Evolutionary conservation across 768 basidiomycete genomes (phyloP), one percentile per base, ranked within the genome.

Genomic region (Hygrocybe coccinea): DNA sequence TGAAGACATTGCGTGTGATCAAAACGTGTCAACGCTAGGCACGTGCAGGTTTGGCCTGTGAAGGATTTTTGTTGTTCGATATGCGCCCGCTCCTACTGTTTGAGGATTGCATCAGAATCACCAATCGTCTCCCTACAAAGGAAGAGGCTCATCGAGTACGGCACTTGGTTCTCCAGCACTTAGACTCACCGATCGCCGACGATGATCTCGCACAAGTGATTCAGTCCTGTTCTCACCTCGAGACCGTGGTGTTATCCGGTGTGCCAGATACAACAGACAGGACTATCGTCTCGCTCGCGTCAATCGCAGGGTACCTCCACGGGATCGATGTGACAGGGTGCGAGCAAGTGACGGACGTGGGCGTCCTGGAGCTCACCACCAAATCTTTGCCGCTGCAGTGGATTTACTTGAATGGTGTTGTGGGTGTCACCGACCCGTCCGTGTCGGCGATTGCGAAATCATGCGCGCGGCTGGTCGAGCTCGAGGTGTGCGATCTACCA

Each of bases 291-390:
- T 69, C 78, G 15, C 76, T 95, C 39, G 85, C 87, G 8, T 69
- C 73, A 55, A 77, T 74, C 45, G 87, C 91, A 37, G 71, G 74
- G 15, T 81, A 83, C 54, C 74, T 97, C 6, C 83, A 86, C 56
- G 86, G 87, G 17, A 67, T 97, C 52, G 87, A 91, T 68, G 64
- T 97, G 56, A 80, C 81, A 55, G 85, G 84, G 15, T 97, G 94
- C 72, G 76, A 75, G 34, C 74, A 78, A 57, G 76, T 97, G 46
- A 87, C 89, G 15, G 91, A 95, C 64, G 78, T 82, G n/a, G 86
- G 85, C 3, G 72, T 97, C 56, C 70, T 84, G 54, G 85, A 86
- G 54, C 68, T 97, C 39, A 86, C 87, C 11, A 76, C 78, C 52
- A 79, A 84, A 59, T 84, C 83, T 19, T 82, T 82, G 22, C 77